phyloP scores from a whole-genome alignment of 495 filamentous ascomycete species.

The Aspergillus cristatus region DNA sequence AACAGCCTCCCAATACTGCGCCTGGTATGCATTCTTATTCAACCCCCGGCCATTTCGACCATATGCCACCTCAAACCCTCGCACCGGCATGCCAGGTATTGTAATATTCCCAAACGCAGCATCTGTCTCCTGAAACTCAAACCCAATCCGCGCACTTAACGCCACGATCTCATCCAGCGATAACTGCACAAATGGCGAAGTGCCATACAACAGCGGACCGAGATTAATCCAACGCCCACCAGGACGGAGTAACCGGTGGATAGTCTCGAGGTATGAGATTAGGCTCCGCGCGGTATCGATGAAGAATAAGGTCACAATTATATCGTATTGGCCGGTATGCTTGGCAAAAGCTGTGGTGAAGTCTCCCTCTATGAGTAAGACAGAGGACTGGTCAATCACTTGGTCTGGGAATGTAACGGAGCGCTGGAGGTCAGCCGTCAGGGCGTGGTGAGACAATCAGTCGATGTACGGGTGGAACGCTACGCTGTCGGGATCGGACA shows the following conservation, averaged over 20 bases:
- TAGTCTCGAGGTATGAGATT: constrained; percentile 33
- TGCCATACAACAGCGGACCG: constrained; percentile 28
- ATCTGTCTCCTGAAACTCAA: constrained; percentile 10
- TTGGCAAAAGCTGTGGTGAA: constrained; percentile 22
- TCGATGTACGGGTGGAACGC: constrained; percentile 35
- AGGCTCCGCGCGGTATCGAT: constrained; percentile 42
- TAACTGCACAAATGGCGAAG: constrained; percentile 15
- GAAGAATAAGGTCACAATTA: constrained; percentile 40
- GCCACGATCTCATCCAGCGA: constrained; percentile 16
- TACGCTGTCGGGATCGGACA: constrained; percentile 2
- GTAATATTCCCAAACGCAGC: constrained; percentile 6
- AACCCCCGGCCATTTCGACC: constrained; percentile 13
- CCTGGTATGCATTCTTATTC: constrained; percentile 19
- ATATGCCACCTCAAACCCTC: constrained; percentile 12
- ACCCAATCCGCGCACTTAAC: constrained; percentile 9
- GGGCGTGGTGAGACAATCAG: constrained; percentile 36
- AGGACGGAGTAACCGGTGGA: constrained; percentile 25
- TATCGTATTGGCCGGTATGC: constrained; percentile 26
- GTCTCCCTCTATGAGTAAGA: constrained; percentile 31
- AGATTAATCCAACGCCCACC: constrained; percentile 39
- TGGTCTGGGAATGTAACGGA: constrained; percentile 25
- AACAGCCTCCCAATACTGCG: constrained; percentile 21
- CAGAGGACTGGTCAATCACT: constrained; percentile 7
- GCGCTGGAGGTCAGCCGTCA: constrained; percentile 29
- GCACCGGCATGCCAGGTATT: constrained; percentile 3